phyloP scores from a whole-genome alignment of 352 stramenopile species.

The Blastocystis sp. region DNA sequence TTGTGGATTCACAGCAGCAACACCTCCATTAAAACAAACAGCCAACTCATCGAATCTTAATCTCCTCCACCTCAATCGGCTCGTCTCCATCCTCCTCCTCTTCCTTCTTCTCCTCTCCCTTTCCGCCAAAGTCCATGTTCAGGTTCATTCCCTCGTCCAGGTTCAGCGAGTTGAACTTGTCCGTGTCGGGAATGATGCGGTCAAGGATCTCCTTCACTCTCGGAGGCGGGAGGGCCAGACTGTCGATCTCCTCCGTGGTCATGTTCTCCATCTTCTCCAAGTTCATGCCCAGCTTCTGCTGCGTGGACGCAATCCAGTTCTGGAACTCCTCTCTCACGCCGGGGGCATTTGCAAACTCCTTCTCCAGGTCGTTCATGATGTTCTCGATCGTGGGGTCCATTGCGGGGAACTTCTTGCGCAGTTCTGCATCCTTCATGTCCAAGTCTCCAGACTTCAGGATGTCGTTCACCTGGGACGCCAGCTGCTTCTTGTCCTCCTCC shows the following conservation, averaged over 20 bases:
- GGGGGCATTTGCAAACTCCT: slow-evolving; percentile 23
- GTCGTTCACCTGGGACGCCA: slow-evolving; percentile 15
- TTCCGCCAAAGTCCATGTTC: slow-evolving; percentile 24
- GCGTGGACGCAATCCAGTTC: slow-evolving; percentile 10
- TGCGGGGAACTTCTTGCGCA: slow-evolving; percentile 49
- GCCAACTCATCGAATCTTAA: slow-evolving; percentile 3
- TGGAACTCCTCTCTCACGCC: slow-evolving; percentile 26
- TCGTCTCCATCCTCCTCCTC: neutral
- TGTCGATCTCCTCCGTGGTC: slow-evolving; percentile 14
- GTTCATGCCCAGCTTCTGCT: slow-evolving; percentile 17
- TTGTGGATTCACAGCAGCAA: slow-evolving; percentile 5
- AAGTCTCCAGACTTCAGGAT: slow-evolving; percentile 4
- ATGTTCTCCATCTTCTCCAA: slow-evolving; percentile 40
- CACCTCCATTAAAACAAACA: neutral
- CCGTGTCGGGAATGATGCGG: slow-evolving; percentile 49
- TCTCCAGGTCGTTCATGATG: slow-evolving; percentile 25
- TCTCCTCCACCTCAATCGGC: slow-evolving; percentile 11
- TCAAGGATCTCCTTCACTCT: slow-evolving; percentile 35
- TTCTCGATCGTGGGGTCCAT: slow-evolving; percentile 4
- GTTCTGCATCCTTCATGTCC: slow-evolving; percentile 30
- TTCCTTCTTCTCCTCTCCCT: neutral
- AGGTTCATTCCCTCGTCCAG: slow-evolving; percentile 18
- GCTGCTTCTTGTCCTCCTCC: slow-evolving; percentile 45
- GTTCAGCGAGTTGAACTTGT: slow-evolving; percentile 12
- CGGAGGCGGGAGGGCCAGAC: neutral